Evolutionary conservation across 805 yeast species (phyloP), one percentile per base, ranked within the genome.

Genomic region (Kodamaea sagamina): DNA sequence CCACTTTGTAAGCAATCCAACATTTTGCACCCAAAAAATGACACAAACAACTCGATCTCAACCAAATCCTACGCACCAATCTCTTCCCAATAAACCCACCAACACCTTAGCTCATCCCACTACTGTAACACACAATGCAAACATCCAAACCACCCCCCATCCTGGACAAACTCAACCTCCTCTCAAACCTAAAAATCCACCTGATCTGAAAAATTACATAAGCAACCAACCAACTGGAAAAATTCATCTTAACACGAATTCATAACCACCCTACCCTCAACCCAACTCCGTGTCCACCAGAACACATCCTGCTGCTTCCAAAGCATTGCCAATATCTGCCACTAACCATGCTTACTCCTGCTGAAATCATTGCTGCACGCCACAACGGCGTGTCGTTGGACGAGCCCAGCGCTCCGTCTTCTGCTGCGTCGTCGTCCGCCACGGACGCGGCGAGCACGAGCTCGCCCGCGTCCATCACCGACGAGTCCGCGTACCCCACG

Each of bases 401-500:
- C 18, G 44, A 41, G 29, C 27, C 42, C 13, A 32, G 19, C 17
- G 24, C 49, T 13, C 27, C 43, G 13, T 13, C 21, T 18, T 17
- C 41, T n/a, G 25, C 41, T 15, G 6, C 22, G 12, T 27, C 32
- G 43, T 16, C 32, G 39, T 19, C 42, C 7, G 10, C 43, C 22
- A 41, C 46, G 26, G 48, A 47, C 16, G 41, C 49, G 17, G 8
- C 39, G 12, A 39, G 65, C 4, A 55, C 66, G 26, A 65, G 78
- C 16, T 67, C 42, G 16, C 43, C 65, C 5, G 58, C 67, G 24
- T 66, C 78, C 18, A 67, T 78, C 47, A 51, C 70, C 39, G 81
- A 77, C 55, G 82, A 76, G 52, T 58, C 72, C 22, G 82, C 83
- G 10, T 81, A 82, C 63, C 92, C 92, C 6, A 73, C 84, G 19